A percentile compares a stretch with the other conserved stretches of the same genome.
Evolutionary conservation across 2,329 filamentous ascomycete species (phyloP).

Genomic region (Xenoacremonium recifei): DNA sequence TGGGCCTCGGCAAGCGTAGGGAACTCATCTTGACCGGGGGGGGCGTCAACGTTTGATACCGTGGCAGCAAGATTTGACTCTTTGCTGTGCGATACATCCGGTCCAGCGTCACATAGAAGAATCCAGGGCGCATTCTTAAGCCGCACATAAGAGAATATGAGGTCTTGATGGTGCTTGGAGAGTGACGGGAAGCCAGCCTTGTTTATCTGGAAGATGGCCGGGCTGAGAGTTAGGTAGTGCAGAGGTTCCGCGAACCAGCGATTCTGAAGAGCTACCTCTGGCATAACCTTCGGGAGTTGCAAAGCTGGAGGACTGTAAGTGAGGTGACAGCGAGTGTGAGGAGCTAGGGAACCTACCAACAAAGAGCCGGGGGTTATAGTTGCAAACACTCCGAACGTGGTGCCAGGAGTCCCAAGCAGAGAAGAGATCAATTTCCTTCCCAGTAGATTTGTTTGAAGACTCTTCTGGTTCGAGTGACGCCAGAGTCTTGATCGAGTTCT

Average conservation of each 20-base stretch:
- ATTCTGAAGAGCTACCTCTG: slow-evolving; percentile 59
- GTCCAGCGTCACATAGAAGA: slow-evolving; percentile 61
- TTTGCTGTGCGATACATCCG: slow-evolving; percentile 36
- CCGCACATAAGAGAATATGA: slow-evolving; percentile 63
- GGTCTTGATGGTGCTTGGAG: slow-evolving; percentile 57
- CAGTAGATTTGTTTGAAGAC: slow-evolving; percentile 27
- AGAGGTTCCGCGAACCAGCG: slow-evolving; percentile 70
- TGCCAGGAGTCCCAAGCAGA: slow-evolving; percentile 95
- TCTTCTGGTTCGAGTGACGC: slow-evolving; percentile 39
- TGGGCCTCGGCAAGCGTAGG: slow-evolving; percentile 71
- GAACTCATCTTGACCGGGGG: slow-evolving; percentile 51
- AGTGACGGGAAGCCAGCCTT: slow-evolving; percentile 61
- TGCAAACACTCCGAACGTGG: slow-evolving; percentile 77
- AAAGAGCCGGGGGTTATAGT: slow-evolving; percentile 76
- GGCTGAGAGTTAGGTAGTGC: slow-evolving; percentile 57
- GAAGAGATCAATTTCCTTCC: slow-evolving; percentile 64
- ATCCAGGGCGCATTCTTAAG: slow-evolving; percentile 63
- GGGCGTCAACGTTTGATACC: slow-evolving; percentile 27
- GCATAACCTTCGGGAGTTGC: slow-evolving; percentile 56
- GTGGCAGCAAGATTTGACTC: slow-evolving; percentile 19
- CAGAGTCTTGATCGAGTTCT: slow-evolving; percentile 52
- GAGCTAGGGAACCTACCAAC: slow-evolving; percentile 64
- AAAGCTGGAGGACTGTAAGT: slow-evolving; percentile 41
- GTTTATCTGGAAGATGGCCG: slow-evolving; percentile 58
- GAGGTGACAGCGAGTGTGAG: neutral